phyloP scores from a whole-genome alignment of 2,329 filamentous ascomycete species.

The Metarhizium rileyi region DNA sequence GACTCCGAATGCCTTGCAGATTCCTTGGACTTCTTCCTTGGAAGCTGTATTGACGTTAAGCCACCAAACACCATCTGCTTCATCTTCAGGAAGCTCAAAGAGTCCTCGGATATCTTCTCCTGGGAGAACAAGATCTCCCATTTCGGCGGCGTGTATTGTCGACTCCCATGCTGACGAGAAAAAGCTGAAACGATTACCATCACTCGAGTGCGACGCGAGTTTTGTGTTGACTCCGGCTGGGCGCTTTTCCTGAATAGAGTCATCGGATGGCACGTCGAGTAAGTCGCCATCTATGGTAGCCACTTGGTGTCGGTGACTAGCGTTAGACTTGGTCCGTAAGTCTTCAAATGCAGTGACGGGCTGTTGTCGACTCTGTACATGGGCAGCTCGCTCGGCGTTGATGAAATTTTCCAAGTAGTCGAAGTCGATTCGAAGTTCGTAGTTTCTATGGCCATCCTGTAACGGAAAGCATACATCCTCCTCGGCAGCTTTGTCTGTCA shows the following conservation, averaged over 20 bases:
- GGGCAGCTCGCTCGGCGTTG: conserved; percentile 43
- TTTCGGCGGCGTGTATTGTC: conserved; percentile 81
- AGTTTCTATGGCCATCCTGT: conserved; percentile 54
- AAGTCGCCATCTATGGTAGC: conserved; percentile 48
- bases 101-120: conserved; percentile 84
- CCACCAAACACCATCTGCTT: conserved; percentile 89
- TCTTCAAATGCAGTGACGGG: conserved; percentile 25
- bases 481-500: conserved; percentile 62
- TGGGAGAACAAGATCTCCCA: conserved; percentile 79
- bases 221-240: conserved; percentile 27
- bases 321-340: conserved; percentile 18
- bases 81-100: conserved; percentile 57
- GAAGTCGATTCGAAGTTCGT: conserved; percentile 79
- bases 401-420: conserved; percentile 93
- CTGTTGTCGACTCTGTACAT: conserved; percentile 39
- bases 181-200: conserved; percentile 83
- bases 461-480: conserved; percentile 85
- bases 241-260: conserved; percentile 39
- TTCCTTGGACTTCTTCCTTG: conserved; percentile 75
- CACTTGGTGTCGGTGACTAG: conserved; percentile 25
- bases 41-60: conserved; percentile 86
- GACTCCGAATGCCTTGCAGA: conserved; percentile 91
- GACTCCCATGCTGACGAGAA: conserved; percentile 94
- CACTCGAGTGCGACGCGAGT: conserved; percentile 30
- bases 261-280: conserved; percentile 40